A percentile compares a stretch with the other conserved stretches of the same genome.
phyloP scores from a whole-genome alignment of 306 rosid genomes.

The Quercus berberidifolia region DNA sequence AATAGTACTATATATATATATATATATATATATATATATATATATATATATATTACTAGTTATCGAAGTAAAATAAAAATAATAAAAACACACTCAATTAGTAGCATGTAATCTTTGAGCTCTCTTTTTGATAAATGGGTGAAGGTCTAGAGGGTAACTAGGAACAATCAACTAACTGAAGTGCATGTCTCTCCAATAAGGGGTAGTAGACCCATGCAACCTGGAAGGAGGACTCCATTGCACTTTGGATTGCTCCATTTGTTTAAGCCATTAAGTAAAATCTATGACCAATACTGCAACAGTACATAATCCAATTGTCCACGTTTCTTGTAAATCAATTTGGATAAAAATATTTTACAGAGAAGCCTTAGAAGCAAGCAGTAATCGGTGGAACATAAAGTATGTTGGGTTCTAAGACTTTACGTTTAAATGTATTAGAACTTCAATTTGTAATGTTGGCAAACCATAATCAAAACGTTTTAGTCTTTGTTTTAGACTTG shows the following conservation, averaged over 20 bases:
- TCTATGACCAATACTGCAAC: conserved; percentile 10
- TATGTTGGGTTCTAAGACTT: no score
- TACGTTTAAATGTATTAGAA: no score
- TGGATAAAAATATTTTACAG: no score
- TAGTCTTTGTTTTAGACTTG: no score
- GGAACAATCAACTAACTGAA: conserved; percentile 20
- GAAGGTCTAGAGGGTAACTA: conserved; percentile 38
- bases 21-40: no score
- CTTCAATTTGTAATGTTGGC: no score
- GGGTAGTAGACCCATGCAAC: conserved; percentile 42
- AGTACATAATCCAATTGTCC: background rate
- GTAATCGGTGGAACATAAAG: no score
- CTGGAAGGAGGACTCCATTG: conserved; percentile 36
- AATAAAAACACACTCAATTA: background rate
- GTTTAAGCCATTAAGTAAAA: conserved; percentile 14
- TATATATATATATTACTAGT: no score
- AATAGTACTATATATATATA: no score
- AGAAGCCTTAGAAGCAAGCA: background rate
- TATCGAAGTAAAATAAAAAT: no score
- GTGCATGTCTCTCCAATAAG: conserved; percentile 31
- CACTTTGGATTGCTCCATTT: conserved; percentile 31
- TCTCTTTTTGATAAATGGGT: conserved; percentile 36
- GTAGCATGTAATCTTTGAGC: conserved; percentile 16
- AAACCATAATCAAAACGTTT: no score
- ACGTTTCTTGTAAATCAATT: background rate